These are phyloP conservation scores for Bondarzewia mesenterica DNA, from an alignment of 1,284 basidiomycete species.

Conservation along the genomic window DNA sequence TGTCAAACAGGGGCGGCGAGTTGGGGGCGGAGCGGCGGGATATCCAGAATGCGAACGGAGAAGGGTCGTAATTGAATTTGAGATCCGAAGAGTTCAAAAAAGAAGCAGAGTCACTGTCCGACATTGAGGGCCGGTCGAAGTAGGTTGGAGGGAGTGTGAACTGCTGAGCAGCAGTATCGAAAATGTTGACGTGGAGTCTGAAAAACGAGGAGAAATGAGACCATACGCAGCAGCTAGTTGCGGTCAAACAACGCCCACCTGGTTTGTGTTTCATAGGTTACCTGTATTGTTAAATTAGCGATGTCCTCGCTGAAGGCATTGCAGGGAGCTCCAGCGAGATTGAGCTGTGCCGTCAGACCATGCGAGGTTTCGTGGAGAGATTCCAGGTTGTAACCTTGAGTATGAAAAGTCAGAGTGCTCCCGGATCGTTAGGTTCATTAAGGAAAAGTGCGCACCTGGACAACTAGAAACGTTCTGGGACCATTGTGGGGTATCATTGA, in stretches of 20 bases:
- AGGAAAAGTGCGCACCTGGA: not conserved
- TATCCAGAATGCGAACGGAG: conserved; percentile 76
- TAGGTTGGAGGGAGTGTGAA: conserved; percentile 61
- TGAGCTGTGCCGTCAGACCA: conserved; percentile 50
- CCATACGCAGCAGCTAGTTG: not conserved
- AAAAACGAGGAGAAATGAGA: conserved; percentile 7
- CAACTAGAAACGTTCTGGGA: conserved; percentile 12
- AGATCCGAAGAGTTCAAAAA: conserved; percentile 41
- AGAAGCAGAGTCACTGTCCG: conserved; percentile 14
- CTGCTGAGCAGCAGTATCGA: conserved; percentile 56
- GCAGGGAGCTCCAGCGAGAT: conserved; percentile 53
- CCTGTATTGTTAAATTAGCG: conserved; percentile 50
- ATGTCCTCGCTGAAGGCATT: conserved; percentile 70
- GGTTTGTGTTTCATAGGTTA: conserved; percentile 53
- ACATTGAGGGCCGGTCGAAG: conserved; percentile 38
- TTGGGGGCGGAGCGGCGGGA: conserved; percentile 53
- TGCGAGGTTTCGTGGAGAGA: conserved; percentile 33
- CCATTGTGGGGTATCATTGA: not conserved
- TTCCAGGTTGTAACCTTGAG: conserved; percentile 44
- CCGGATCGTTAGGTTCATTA: not conserved
- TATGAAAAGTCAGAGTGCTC: not conserved
- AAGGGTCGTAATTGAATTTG: conserved; percentile 57
- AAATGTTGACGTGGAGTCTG: conserved; percentile 73
- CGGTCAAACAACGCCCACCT: conserved; percentile 27
- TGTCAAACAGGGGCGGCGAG: conserved; percentile 65